Evolutionary conservation across 768 basidiomycete species (phyloP), one percentile per base, ranked within the genome.

Genomic region (Boletus sp.): DNA sequence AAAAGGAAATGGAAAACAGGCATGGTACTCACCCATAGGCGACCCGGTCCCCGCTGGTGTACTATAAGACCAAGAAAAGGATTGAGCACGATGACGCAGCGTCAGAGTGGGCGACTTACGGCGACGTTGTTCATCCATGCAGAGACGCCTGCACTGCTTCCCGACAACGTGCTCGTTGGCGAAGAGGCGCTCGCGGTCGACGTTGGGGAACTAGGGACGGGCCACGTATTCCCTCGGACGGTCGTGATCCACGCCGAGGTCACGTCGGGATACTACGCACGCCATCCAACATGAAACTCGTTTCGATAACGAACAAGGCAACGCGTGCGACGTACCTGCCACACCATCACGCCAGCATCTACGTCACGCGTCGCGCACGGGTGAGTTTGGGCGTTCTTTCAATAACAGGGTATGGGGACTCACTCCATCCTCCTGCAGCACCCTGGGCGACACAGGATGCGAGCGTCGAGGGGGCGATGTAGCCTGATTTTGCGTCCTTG

Each of bases 341-440:
- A 24, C 24, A 24, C 24, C 24, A 24, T 24, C 24, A 24, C 24
- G 24, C 24, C 24, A 24, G 24, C 24, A 24, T 24, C 24, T 24
- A 3, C 1, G 3, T 24, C 24, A 40, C 17, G 28, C 8, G 15
- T 12, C 40, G 24, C 24, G 24, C 40, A 10, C 4, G 6, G 1
- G 33, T 58, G 9, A 65, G 60, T 8, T 15, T 33, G 14, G 1
- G 2, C 4, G 12, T n/a, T 30, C 11, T 24, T 15, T 12, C 9
- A 14, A 41, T 12, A 17, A 37, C 32, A 55, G 24, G 24, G 24
- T 24, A 33, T 3, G 41, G 15, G 11, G 29, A 75, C 86, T 73
- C 58, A 85, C 84, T 80, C 89, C 89, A 91, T 30, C 87, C 89
- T 55, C 78, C 55, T n/a, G 60, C 64, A 60, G 83, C 80, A 0